A percentile compares a stretch with the other conserved stretches of the same genome.
These are phyloP conservation scores for Malus sylvestris DNA, from an alignment of 306 rosid genomes.

Conservation along the genomic window DNA sequence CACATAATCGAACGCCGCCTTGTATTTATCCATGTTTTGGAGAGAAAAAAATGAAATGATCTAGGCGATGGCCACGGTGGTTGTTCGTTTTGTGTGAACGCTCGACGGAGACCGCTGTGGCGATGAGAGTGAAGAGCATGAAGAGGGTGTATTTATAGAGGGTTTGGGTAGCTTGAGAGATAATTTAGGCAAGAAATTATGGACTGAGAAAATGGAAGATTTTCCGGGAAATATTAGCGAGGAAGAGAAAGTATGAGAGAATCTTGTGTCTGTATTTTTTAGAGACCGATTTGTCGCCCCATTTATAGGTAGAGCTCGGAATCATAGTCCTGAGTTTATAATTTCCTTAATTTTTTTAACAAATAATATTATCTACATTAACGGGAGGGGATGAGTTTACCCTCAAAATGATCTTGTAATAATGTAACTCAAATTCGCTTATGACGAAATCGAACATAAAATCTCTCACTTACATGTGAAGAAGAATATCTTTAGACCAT, in stretches of 20 bases:
- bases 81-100: not conserved
- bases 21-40: conserved; percentile 2
- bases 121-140: not conserved
- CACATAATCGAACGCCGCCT: conserved; percentile 10
- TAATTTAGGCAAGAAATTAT: not conserved
- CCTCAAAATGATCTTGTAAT: no score
- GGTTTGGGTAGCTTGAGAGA: not conserved
- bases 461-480: no score
- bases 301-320: not conserved
- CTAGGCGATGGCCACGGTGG: not conserved
- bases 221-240: not conserved
- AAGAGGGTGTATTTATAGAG: not conserved
- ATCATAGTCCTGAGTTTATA: not conserved
- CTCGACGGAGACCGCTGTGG: not conserved
- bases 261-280: not conserved
- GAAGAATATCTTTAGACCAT: no score
- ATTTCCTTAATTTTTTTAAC: not conserved
- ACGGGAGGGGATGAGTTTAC: accelerated
- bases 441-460: accelerated
- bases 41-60: not conserved
- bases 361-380: no score
- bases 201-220: not conserved
- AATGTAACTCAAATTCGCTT: accelerated
- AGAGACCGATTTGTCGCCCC: not conserved
- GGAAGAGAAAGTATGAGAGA: not conserved